A percentile compares a stretch with the other conserved stretches of the same genome.
phyloP scores from a whole-genome alignment of 2,329 filamentous ascomycete genomes.

The Stemphylium vesicarium region DNA sequence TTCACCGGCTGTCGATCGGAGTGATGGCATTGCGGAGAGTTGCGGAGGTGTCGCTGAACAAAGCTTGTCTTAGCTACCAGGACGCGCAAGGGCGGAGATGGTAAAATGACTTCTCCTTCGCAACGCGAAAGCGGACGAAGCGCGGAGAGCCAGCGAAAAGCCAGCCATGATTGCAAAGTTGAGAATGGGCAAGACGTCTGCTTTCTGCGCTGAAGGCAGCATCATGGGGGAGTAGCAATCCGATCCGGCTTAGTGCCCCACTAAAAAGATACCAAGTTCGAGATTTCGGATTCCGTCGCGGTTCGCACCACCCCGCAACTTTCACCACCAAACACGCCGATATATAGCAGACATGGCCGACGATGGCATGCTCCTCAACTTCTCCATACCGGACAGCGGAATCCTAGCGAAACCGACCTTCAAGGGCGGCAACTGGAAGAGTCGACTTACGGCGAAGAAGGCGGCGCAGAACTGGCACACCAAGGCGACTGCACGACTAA shows the following conservation, averaged over 20 bases:
- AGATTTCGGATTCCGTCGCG: slow-evolving; percentile 16
- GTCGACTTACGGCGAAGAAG: slow-evolving; percentile 81
- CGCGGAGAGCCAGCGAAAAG: neutral
- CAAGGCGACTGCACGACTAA: slow-evolving; percentile 46
- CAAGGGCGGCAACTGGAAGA: slow-evolving; percentile 92
- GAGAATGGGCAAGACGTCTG: slow-evolving; percentile 30
- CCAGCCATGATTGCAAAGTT: slow-evolving; percentile 24
- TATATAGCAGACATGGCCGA: slow-evolving; percentile 73
- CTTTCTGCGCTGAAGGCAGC: slow-evolving; percentile 33
- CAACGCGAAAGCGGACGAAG: slow-evolving; percentile 13
- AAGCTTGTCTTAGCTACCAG: slow-evolving; percentile 2
- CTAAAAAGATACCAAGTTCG: slow-evolving; percentile 25
- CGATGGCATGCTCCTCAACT: slow-evolving; percentile 94
- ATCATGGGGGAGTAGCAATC: slow-evolving; percentile 10
- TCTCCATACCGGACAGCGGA: slow-evolving; percentile 74
- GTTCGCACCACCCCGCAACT: slow-evolving; percentile 8
- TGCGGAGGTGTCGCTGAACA: slow-evolving; percentile 28
- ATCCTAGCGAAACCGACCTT: slow-evolving; percentile 69
- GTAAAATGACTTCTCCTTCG: neutral
- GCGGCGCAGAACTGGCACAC: slow-evolving; percentile 62
- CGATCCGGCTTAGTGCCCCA: slow-evolving; percentile 20
- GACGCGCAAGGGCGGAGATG: neutral
- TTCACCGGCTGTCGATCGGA: slow-evolving; percentile 29
- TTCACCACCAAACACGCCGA: slow-evolving; percentile 2
- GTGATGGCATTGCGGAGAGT: slow-evolving; percentile 33